A percentile compares a stretch with the other conserved stretches of the same genome.
Conservation (phyloP, 306 rosid species). For the Crotalaria pallida region DNA sequence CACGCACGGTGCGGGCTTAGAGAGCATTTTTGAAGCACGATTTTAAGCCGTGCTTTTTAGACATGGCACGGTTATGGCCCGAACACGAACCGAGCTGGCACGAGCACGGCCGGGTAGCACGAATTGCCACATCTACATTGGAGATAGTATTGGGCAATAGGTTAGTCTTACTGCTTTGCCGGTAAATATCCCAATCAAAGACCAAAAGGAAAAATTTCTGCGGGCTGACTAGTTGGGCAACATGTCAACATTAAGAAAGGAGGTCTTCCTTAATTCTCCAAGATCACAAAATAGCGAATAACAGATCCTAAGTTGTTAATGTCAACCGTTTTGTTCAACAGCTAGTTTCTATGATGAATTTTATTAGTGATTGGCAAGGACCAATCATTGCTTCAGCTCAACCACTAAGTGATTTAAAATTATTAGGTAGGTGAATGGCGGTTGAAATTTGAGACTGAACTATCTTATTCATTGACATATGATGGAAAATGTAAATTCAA, state of each 20-base stretch:
- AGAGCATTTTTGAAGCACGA: too few relatives aligned
- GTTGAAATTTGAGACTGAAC: conserved; percentile 10
- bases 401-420: conserved; percentile 29
- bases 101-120: too few relatives aligned
- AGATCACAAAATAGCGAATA: background rate
- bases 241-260: background rate
- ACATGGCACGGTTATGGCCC: too few relatives aligned
- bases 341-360: conserved; percentile 4
- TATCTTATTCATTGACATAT: conserved; percentile 3
- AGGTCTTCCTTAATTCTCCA: background rate
- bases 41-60: too few relatives aligned
- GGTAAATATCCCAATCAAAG: background rate
- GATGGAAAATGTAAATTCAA: background rate
- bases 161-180: too few relatives aligned
- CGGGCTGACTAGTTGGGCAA: background rate
- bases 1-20: too few relatives aligned
- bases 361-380: conserved; percentile 6
- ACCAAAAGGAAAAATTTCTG: background rate
- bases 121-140: too few relatives aligned
- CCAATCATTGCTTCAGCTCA: conserved; percentile 27
- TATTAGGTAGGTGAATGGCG: conserved; percentile 4
- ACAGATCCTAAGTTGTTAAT: background rate
- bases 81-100: too few relatives aligned
- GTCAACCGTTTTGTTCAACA: conserved; percentile 27
- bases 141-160: too few relatives aligned